A percentile compares a stretch with the other conserved stretches of the same genome.
These are phyloP conservation scores for Ilyonectria robusta DNA, from an alignment of 2,329 filamentous ascomycete genomes.

Conservation along the genomic window DNA sequence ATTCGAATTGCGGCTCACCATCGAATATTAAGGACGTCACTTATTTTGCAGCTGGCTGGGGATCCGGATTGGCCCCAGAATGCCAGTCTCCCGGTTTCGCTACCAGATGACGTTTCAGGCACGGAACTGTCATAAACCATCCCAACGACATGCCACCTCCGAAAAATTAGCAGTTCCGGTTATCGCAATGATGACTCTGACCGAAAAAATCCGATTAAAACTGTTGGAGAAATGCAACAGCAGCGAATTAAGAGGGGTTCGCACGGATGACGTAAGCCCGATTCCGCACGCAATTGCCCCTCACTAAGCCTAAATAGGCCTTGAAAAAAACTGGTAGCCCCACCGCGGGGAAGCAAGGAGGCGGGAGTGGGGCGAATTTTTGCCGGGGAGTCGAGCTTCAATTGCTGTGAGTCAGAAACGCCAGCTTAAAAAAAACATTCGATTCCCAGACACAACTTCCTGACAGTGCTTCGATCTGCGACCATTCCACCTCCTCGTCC, in stretches of 20 bases:
- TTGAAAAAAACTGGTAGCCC: slow-evolving; percentile 5
- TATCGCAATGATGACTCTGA: not conserved
- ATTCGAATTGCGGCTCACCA: not conserved
- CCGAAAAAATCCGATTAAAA: not conserved
- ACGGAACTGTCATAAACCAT: no score
- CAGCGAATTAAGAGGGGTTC: not conserved
- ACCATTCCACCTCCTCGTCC: not conserved
- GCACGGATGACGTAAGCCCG: not conserved
- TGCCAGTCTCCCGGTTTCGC: no score
- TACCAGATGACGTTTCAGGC: no score
- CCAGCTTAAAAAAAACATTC: slow-evolving; percentile 3
- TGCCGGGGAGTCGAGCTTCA: slow-evolving; percentile 35
- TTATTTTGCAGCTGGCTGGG: no score
- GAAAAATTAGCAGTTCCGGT: not conserved
- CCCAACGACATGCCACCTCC: no score
- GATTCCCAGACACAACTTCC: slow-evolving; percentile 4
- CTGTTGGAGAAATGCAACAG: not conserved
- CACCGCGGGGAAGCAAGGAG: slow-evolving; percentile 15
- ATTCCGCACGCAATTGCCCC: slow-evolving; percentile 13
- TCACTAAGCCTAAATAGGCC: slow-evolving; percentile 8
- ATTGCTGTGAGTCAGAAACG: slow-evolving; percentile 43
- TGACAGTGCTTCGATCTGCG: not conserved
- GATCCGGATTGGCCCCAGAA: no score
- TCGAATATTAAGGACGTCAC: no score
- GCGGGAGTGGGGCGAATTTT: slow-evolving; percentile 45